A percentile compares a stretch with the other conserved stretches of the same genome.
Evolutionary conservation across 371 early-diverging fungal genomes (phyloP).

Genomic region (Syncephalastrum contaminatum): DNA sequence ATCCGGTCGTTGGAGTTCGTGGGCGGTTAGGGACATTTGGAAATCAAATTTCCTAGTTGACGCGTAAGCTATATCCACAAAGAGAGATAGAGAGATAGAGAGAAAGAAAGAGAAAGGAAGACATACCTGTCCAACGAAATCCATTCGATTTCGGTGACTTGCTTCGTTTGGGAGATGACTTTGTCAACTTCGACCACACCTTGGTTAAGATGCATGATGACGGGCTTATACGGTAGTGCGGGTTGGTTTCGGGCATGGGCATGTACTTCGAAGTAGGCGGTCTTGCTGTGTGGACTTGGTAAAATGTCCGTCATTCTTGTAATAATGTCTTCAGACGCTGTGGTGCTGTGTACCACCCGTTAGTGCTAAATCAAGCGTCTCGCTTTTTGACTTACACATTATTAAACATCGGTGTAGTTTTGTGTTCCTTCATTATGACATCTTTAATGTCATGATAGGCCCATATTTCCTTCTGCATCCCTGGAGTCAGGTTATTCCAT

Average conservation of each 20-base stretch:
- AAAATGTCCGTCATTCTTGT: constrained; percentile 24
- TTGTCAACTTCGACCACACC: constrained; percentile 33
- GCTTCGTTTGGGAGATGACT: constrained; percentile 24
- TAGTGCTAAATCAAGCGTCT: not conserved
- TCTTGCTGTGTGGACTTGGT: constrained; percentile 17
- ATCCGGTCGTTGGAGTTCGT: constrained; percentile 28
- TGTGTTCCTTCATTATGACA: constrained; percentile 31
- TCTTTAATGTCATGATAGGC: constrained; percentile 40
- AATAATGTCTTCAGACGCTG: constrained; percentile 26
- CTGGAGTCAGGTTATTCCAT: constrained; percentile 26
- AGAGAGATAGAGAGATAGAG: not conserved
- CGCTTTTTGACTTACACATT: constrained; percentile 30
- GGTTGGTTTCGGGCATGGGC: constrained; percentile 40
- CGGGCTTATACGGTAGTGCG: constrained; percentile 17
- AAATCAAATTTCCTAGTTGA: constrained; percentile 41
- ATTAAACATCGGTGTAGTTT: constrained; percentile 34
- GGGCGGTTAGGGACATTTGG: constrained; percentile 25
- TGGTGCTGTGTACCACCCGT: constrained; percentile 21
- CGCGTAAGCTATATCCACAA: too few species aligned
- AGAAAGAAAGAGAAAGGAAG: not conserved
- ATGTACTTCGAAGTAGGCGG: constrained; percentile 41
- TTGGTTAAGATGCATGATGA: constrained; percentile 36
- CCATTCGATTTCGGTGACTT: constrained; percentile 40
- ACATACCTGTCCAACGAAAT: constrained; percentile 40
- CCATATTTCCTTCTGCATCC: constrained; percentile 33